Evolutionary conservation across 495 filamentous ascomycete genomes (phyloP), one percentile per base, ranked within the genome.

Genomic region (Ramalina peruviana): DNA sequence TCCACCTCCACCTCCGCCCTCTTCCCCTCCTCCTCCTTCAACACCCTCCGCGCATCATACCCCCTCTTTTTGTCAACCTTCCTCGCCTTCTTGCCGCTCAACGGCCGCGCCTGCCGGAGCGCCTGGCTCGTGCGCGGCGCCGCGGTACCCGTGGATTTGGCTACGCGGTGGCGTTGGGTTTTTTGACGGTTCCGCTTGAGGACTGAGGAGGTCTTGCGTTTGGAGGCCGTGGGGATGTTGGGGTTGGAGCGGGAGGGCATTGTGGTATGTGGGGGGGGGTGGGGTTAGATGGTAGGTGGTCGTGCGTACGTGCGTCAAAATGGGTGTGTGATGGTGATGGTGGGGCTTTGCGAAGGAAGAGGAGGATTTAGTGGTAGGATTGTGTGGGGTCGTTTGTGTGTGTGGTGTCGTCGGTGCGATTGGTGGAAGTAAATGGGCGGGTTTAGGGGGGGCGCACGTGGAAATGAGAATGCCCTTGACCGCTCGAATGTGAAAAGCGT

Each of bases 161-260:
- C 47, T 36, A 19, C 15, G 17, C 49, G 43, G 4, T 47, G 43
- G 15, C 43, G 52, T 19, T 56, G 55, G 15, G 19, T 49, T 11
- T 54, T 43, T 33, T 49, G 56, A 9, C 58, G 49, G 42, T 56
- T 58, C 17, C 15, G 44, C 36, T 56, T 58, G 30, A 52, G 36
- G 1, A 49, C 40, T 20, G 51, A 33, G 6, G 49, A 52, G 9
- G 55, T 48, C 48, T 55, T 54, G 11, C 44, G 49, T 19, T 57
- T 55, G 15, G 43, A 42, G 12, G 46, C 47, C 1, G 52, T 43
- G 20, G 58, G 58, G 13, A 44, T 56, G 36, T 60, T 60, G 12
- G 58, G 58, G 33, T 60, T 60, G 9, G 58, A 55, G 15, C 55
- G 55, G 20, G 58, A 58, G 19, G 55, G 50, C 58, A 60, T 60